Evolutionary conservation across 768 basidiomycete species (phyloP), one percentile per base, ranked within the genome.

Genomic region (Termitomyces sp.): DNA sequence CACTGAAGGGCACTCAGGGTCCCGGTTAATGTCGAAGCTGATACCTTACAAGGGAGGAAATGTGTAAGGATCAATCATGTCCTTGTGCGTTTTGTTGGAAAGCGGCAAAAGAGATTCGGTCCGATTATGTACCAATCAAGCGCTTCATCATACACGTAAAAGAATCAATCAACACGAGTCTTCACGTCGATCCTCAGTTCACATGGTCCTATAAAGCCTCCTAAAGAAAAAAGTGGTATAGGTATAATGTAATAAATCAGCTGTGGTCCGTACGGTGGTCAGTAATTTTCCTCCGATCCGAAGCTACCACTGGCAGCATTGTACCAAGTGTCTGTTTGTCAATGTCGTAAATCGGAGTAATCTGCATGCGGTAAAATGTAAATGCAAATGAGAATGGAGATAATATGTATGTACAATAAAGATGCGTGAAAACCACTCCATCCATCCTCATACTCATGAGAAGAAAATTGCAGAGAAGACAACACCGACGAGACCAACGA

Each of bases 391-490:
- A 19, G 9, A 44, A 30, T 53, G 9, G 30, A 41, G 11, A 17
- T 48, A 41, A 27, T 49, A 9, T 37, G 47, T 56, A 17, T 51
- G 34, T 51, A 50, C 35, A 44, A 56, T 45, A 19, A 50, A 35
- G 3, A 23, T 51, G 34, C 28, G 27, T 43, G 5, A 42, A 42
- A 49, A 27, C 41, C 6, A 50, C 28, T 50, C 41, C n/a, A 43
- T 41, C 23, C 30, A 46, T 48, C 57, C 57, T 25, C 46, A 37
- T 40, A 30, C 19, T 59, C 40, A 65, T 30, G 64, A 61, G 52
- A 65, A 61, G 57, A 60, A 59, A 40, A 63, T 50, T 14, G 59
- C 62, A 1, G 64, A 63, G 46, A 65, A 63, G 39, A 58, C 62
- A 27, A 65, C 62, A 28, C 64, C 64, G 10, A 60, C n/a, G 14